Evolutionary conservation across 306 rosid genomes (phyloP).

Genomic region (Lagenaria siceraria): DNA sequence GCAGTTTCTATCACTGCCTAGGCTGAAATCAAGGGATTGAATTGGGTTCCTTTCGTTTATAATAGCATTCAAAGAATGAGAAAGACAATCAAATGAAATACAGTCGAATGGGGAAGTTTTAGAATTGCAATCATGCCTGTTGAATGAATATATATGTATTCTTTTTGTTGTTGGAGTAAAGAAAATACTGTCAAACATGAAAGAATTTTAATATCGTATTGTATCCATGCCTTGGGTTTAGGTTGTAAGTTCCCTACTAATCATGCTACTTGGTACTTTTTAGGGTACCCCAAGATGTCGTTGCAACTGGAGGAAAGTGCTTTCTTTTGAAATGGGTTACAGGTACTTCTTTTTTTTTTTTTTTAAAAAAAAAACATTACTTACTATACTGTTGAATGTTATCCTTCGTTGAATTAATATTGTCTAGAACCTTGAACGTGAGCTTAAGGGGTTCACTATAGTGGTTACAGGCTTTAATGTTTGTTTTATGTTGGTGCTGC

Average conservation of each 20-base stretch:
- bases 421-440: neutral
- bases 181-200: neutral
- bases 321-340: conserved; percentile 75
- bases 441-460: neutral
- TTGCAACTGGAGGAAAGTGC: conserved; percentile 92
- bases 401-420: neutral
- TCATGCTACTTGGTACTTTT: neutral
- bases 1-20: neutral
- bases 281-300: conserved; percentile 97
- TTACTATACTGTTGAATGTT: neutral
- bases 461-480: neutral
- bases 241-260: neutral
- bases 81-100: neutral
- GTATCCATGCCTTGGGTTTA: neutral
- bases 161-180: neutral
- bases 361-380: neutral
- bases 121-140: neutral
- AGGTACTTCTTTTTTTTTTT: conserved; percentile 25
- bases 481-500: neutral
- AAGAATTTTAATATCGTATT: neutral
- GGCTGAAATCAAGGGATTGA: neutral
- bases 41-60: neutral
- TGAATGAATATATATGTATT: neutral
- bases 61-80: neutral
- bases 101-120: neutral